Base-by-base conservation (phyloP, 768 basidiomycete species). In the Trametes sanguinea region DNA sequence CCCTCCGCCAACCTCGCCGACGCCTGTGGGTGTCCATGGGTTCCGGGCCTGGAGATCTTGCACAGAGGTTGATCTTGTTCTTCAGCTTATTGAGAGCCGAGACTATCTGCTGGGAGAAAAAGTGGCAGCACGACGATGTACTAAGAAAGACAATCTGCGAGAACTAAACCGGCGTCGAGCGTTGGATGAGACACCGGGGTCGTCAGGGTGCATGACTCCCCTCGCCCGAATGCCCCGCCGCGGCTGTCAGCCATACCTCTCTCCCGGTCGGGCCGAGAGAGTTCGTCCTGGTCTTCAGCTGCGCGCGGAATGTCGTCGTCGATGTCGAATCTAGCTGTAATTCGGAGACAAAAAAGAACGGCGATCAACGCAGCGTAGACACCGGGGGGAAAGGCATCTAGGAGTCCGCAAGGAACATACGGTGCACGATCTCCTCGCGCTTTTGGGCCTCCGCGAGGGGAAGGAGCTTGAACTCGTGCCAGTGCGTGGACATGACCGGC, bases 401-500 rank as follows among this genome's bases (percentile, higher is more conserved):
- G 17, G 45, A 9, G 22, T 32, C n/a, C n/a, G 55, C 32, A 6
- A 33, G 56, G 17, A 57, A 57, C 56, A 57, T 57, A 48, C 56
- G 62, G 42, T 58, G 62, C 32, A 57, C 50, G 51, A 63, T 58
- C 39, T 58, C 51, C 32, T 57, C 46, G 51, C 51, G 51, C 51
- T 10, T 14, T 35, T 48, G 56, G 11, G 62, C 62, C 40, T 45
- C 56, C 14, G 10, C 62, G 45, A 63, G 56, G 9, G 45, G 8
- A 33, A 63, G 56, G n/a, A 63, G 35, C 33, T 56, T 63, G 62
- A 54, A 63, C 6, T 47, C 56, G 51, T 54, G 48, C 39, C 58
- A 52, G 32, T 35, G 35, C 35, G 11, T 51, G 16, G 56, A 50
- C 11, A 51, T 33, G 30, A 33, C 3, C 32, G 14, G 16, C 22